These are phyloP conservation scores for Heritiera littoralis DNA, from an alignment of 345 rosid species.

Conservation along the genomic window DNA sequence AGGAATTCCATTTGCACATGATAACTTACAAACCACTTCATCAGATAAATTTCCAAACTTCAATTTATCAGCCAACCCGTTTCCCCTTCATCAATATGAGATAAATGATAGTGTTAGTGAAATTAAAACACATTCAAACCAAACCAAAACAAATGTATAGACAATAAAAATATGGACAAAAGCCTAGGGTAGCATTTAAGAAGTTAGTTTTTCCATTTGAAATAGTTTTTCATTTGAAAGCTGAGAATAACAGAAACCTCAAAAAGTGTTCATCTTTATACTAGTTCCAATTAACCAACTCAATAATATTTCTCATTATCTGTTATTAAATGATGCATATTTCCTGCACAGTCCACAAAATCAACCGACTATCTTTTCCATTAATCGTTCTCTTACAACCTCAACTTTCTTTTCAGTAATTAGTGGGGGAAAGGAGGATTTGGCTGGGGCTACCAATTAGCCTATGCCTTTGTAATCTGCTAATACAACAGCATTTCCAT, in stretches of 20 bases:
- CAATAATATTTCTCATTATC: neutral
- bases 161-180: neutral
- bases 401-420: neutral
- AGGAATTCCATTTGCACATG: slow-evolving; percentile 8
- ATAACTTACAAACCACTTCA: slow-evolving; percentile 69
- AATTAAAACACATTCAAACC: slow-evolving; percentile 10
- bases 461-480: neutral
- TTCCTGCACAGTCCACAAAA: neutral
- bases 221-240: neutral
- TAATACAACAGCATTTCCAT: neutral
- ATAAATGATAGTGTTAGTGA: slow-evolving; percentile 23
- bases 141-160: neutral
- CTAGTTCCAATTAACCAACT: neutral
- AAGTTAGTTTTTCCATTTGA: neutral
- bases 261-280: neutral
- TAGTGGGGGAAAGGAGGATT: neutral
- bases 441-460: neutral
- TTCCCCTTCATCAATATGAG: slow-evolving; percentile 59
- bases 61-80: slow-evolving; percentile 48
- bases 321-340: neutral
- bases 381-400: neutral
- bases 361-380: neutral
- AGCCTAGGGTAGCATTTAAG: neutral
- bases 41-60: slow-evolving; percentile 47
- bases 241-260: neutral